Conservation (phyloP, 1,284 basidiomycete species). For the Erythrobasidium hasegawianum region DNA sequence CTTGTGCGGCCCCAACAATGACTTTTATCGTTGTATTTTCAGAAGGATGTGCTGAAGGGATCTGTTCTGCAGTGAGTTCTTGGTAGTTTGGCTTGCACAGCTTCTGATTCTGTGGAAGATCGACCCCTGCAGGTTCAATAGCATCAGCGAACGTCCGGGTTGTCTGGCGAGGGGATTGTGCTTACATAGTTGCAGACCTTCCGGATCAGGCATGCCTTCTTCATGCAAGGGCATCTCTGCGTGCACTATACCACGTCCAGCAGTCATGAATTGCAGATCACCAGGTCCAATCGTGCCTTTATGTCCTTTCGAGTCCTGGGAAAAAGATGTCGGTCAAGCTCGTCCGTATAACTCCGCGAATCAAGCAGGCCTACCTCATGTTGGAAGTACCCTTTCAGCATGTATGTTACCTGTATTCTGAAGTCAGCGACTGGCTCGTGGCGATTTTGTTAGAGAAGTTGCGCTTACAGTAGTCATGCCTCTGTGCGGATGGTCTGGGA, state of each 20-base stretch:
- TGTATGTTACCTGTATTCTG: constrained; percentile 61
- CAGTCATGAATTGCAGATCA: constrained; percentile 94
- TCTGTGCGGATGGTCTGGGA: constrained; percentile 76
- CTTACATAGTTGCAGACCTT: constrained; percentile 67
- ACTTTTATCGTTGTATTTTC: constrained; percentile 60
- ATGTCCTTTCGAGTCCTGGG: constrained; percentile 76
- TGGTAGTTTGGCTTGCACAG: constrained; percentile 62
- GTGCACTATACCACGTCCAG: constrained; percentile 56
- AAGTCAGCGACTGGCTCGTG: no score
- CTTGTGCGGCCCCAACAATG: constrained; percentile 82
- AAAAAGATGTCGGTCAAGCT: no score
- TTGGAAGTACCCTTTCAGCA: constrained; percentile 75
- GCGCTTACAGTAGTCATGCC: constrained; percentile 67
- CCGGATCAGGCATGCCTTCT: constrained; percentile 63
- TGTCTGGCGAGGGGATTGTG: neutral
- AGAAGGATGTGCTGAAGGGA: constrained; percentile 43
- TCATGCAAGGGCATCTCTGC: constrained; percentile 75
- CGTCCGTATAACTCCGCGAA: no score
- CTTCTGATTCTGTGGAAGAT: constrained; percentile 81
- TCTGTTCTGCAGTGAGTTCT: constrained; percentile 52
- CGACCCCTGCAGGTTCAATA: constrained; percentile 61
- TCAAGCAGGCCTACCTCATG: constrained; percentile 59
- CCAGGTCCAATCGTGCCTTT: constrained; percentile 65
- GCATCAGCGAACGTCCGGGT: constrained; percentile 47
- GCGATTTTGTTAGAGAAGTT: no score